Conservation (phyloP, 257 asterid species). For the Solanum chmielewskii region DNA sequence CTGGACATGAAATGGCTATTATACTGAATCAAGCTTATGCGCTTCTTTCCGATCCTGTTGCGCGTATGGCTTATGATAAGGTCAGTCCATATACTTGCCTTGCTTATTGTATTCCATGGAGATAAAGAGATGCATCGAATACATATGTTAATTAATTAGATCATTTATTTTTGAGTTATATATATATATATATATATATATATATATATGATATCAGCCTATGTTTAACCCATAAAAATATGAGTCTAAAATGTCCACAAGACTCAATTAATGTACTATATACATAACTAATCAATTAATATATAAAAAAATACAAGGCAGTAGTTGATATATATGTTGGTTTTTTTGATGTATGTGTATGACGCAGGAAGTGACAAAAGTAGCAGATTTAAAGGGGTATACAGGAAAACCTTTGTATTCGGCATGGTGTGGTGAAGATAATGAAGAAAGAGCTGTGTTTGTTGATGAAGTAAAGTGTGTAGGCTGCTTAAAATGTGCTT, state of each 20-base stretch:
- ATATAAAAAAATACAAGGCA: neutral
- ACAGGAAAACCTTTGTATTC: constrained; percentile 84
- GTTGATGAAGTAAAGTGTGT: constrained; percentile 92
- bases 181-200: too few species aligned
- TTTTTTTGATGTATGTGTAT: neutral
- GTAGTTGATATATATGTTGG: neutral
- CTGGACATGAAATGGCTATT: constrained; percentile 93
- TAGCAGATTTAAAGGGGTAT: constrained; percentile 71
- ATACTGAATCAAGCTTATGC: constrained; percentile 84
- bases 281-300: too few species aligned
- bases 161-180: neutral
- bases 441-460: constrained; percentile 65
- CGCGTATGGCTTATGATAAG: constrained; percentile 75
- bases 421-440: constrained; percentile 58
- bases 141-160: neutral
- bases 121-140: neutral
- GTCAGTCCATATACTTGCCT: constrained; percentile 8
- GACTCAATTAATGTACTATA: neutral
- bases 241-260: neutral
- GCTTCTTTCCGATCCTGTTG: constrained; percentile 58
- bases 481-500: constrained; percentile 88
- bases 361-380: constrained; percentile 63
- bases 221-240: neutral
- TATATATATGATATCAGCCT: neutral
- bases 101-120: neutral